Evolutionary conservation across 1,284 basidiomycete genomes (phyloP).

Genomic region (Naganishia sp.): DNA sequence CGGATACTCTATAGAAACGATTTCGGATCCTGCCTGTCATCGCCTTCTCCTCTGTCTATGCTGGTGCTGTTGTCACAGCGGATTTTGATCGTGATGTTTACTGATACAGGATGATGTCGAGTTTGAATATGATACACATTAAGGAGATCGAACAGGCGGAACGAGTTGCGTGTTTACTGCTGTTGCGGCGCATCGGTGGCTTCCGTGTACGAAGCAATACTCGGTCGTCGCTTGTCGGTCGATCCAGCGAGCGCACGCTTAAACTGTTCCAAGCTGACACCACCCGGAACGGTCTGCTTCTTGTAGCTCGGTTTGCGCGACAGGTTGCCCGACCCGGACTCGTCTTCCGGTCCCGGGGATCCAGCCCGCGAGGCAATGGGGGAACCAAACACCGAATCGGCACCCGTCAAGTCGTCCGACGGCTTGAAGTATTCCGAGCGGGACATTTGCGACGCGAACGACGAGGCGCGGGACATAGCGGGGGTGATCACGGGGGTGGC

Average conservation of each 20-base stretch:
- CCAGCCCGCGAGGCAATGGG: slow-evolving; percentile 46
- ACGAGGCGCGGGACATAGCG: slow-evolving; percentile 47
- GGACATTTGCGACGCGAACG: slow-evolving; percentile 43
- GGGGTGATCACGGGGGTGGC: slow-evolving; percentile 54
- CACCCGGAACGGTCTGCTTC: slow-evolving; percentile 37
- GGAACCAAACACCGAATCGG: slow-evolving; percentile 52
- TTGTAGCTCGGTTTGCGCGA: slow-evolving; percentile 27
- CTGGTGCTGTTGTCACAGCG: slow-evolving; percentile 2
- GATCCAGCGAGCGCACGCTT: slow-evolving; percentile 44
- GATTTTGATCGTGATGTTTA: slow-evolving; percentile 19
- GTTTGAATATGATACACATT: slow-evolving; percentile 19
- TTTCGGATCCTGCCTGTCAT: background rate
- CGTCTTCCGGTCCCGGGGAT: slow-evolving; percentile 40
- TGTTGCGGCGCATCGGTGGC: slow-evolving; percentile 13
- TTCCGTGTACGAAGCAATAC: slow-evolving; percentile 20
- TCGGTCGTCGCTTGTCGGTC: slow-evolving; percentile 27
- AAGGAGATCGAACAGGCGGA: slow-evolving; percentile 4
- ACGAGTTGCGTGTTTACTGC: background rate
- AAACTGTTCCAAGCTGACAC: slow-evolving; percentile 51
- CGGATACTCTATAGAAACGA: slow-evolving; percentile 1
- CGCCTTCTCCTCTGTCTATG: slow-evolving; percentile 19
- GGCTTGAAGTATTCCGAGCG: slow-evolving; percentile 37
- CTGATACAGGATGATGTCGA: slow-evolving; percentile 26
- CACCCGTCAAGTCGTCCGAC: slow-evolving; percentile 51
- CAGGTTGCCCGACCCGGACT: slow-evolving; percentile 36